Conservation (phyloP, 2,329 filamentous ascomycete species). For the Coccinonectria pachysandricola region DNA sequence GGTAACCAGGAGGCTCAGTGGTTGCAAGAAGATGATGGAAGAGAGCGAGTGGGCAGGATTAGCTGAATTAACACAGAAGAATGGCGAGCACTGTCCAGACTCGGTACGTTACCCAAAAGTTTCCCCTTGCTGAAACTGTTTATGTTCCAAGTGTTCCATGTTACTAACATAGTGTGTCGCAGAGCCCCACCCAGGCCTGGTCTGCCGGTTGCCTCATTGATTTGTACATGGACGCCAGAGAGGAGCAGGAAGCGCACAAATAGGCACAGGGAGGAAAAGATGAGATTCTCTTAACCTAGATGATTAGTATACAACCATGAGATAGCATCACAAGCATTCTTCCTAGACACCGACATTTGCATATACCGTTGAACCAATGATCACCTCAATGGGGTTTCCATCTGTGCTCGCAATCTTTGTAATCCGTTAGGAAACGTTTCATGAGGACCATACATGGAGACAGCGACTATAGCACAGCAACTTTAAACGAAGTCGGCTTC, state of each 20-base stretch:
- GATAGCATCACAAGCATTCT: too few species aligned
- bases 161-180: conserved; percentile 8
- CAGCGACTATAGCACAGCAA: too few species aligned
- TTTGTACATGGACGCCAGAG: conserved; percentile 81
- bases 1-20: conserved; percentile 69
- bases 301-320: too few species aligned
- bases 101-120: conserved; percentile 58
- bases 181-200: conserved; percentile 95
- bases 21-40: conserved; percentile 76
- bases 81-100: conserved; percentile 73
- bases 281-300: conserved; percentile 6
- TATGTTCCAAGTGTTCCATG: conserved; percentile 1
- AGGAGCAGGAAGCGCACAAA: conserved; percentile 28
- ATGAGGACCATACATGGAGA: too few species aligned
- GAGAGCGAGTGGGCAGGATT: conserved; percentile 81
- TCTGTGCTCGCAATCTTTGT: too few species aligned
- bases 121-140: conserved; percentile 2
- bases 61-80: conserved; percentile 86
- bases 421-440: too few species aligned
- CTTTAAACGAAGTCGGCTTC: too few species aligned
- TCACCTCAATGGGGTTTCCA: too few species aligned
- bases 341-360: too few species aligned
- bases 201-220: conserved; percentile 91
- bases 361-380: too few species aligned
- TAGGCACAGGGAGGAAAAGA: conserved; percentile 1